phyloP scores from a whole-genome alignment of 345 rosid genomes.

The Populus deltoides region DNA sequence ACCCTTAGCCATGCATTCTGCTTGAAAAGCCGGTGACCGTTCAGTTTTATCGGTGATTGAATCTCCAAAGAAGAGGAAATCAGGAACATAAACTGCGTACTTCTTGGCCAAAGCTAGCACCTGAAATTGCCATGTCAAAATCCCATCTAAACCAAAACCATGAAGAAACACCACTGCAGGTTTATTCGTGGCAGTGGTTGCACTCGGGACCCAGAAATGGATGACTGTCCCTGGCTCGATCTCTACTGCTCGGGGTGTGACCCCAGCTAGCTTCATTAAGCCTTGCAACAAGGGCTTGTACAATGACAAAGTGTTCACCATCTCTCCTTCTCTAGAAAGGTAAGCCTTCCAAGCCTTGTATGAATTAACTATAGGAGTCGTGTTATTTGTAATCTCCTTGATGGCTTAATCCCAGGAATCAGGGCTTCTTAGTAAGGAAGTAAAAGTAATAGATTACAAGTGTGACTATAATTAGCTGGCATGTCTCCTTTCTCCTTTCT shows the following conservation, averaged over 20 bases:
- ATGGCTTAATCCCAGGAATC: no score
- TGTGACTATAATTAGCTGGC: no score
- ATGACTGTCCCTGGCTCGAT: conserved; percentile 4
- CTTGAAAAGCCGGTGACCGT: conserved; percentile 42
- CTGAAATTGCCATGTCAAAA: conserved; percentile 46
- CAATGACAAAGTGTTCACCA: no score
- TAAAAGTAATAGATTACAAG: no score
- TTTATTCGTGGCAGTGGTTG: neutral
- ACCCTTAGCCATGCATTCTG: conserved; percentile 37
- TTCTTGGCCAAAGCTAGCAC: conserved; percentile 24
- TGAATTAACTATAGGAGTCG: no score
- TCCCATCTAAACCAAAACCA: conserved; percentile 31
- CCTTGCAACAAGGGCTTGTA: no score
- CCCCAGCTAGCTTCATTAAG: no score
- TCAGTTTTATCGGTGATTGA: conserved; percentile 30
- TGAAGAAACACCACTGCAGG: conserved; percentile 40
- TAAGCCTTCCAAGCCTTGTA: no score
- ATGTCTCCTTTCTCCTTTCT: no score
- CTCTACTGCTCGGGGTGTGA: conserved; percentile 10
- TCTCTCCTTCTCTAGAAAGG: no score
- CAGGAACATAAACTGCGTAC: conserved; percentile 45
- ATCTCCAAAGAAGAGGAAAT: conserved; percentile 46
- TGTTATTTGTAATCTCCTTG: no score
- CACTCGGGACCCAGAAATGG: conserved; percentile 20
- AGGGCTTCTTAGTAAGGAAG: no score